A percentile compares a stretch with the other conserved stretches of the same genome.
These are phyloP conservation scores for Nakazawaea siamensis DNA, from an alignment of 805 yeast species.

Conservation along the genomic window DNA sequence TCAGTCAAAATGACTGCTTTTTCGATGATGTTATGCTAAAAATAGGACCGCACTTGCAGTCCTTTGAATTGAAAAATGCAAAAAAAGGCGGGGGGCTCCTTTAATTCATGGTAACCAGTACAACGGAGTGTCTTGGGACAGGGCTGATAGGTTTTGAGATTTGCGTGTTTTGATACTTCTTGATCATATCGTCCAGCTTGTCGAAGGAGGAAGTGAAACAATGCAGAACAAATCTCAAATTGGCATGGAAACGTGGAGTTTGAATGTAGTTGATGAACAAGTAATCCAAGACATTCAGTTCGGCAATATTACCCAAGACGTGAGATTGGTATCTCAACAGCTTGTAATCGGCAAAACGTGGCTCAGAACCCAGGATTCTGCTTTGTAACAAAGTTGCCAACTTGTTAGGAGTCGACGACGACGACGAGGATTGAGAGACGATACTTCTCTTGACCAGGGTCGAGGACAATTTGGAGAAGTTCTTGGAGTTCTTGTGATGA, in stretches of 20 bases:
- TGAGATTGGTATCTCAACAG: conserved; percentile 9
- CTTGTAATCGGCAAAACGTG: conserved; percentile 4
- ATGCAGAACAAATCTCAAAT: conserved; percentile 8
- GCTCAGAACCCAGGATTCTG: conserved; percentile 4
- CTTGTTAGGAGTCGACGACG: background rate
- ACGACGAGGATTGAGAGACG: background rate
- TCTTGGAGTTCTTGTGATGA: background rate
- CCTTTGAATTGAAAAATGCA: background rate
- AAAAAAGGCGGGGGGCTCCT: background rate
- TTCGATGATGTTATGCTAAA: no score
- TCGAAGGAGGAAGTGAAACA: conserved; percentile 10
- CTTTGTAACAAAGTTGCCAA: background rate
- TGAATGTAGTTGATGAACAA: conserved; percentile 9
- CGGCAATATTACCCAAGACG: conserved; percentile 10
- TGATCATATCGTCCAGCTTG: conserved; percentile 3
- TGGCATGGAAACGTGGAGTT: conserved; percentile 8
- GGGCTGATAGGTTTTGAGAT: no score
- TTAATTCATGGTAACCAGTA: no score
- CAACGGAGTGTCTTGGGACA: no score
- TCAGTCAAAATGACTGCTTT: no score
- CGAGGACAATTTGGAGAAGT: background rate
- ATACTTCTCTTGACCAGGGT: background rate
- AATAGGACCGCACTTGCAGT: no score
- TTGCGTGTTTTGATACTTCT: no score
- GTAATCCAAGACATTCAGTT: conserved; percentile 8